Percentiles rank a stretch among this genome's conserved stretches.
Conservation (phyloP, 768 basidiomycete species). For the Mycena alexandri region DNA sequence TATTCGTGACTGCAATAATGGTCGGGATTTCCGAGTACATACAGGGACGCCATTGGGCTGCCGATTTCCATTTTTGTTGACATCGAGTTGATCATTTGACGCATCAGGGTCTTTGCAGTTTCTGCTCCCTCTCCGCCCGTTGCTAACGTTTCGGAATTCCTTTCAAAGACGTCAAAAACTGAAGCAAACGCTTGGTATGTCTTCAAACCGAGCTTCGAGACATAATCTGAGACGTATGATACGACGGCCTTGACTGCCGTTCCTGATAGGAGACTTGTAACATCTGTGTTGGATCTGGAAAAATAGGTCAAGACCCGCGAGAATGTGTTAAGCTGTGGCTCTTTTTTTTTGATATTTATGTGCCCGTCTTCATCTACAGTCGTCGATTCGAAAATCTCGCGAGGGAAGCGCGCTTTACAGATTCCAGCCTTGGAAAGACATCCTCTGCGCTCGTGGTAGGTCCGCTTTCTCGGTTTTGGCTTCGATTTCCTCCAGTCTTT, state of each 20-base stretch:
- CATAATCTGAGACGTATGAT: slow-evolving; percentile 14
- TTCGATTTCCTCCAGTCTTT: slow-evolving; percentile 16
- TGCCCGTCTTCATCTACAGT: slow-evolving; percentile 39
- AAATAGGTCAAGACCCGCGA: slow-evolving; percentile 1
- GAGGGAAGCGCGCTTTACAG: slow-evolving; percentile 44
- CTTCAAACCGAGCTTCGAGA: slow-evolving; percentile 14
- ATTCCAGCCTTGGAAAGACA: slow-evolving; percentile 24
- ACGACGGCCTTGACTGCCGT: slow-evolving; percentile 21
- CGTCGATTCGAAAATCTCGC: slow-evolving; percentile 34
- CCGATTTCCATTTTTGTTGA: slow-evolving; percentile 48
- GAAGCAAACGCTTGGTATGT: slow-evolving; percentile 20
- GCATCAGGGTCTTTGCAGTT: slow-evolving; percentile 10
- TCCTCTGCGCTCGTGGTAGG: slow-evolving; percentile 7
- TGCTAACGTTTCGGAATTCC: slow-evolving; percentile 33
- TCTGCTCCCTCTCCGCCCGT: slow-evolving; percentile 31
- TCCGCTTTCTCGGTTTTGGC: slow-evolving; percentile 10
- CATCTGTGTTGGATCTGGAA: slow-evolving; percentile 17
- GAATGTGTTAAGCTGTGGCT: slow-evolving; percentile 3
- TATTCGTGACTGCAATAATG: slow-evolving; percentile 49
- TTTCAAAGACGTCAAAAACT: slow-evolving; percentile 25
- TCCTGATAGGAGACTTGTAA: slow-evolving; percentile 17
- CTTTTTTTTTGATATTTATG: slow-evolving; percentile 17
- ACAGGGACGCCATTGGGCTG: slow-evolving; percentile 47
- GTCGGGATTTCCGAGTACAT: slow-evolving; percentile 50
- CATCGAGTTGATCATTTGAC: slow-evolving; percentile 23